Percentiles rank a stretch among this genome's conserved stretches.
These are phyloP conservation scores for Trichoderma asperelloides DNA, from an alignment of 495 filamentous ascomycete genomes.

Conservation along the genomic window DNA sequence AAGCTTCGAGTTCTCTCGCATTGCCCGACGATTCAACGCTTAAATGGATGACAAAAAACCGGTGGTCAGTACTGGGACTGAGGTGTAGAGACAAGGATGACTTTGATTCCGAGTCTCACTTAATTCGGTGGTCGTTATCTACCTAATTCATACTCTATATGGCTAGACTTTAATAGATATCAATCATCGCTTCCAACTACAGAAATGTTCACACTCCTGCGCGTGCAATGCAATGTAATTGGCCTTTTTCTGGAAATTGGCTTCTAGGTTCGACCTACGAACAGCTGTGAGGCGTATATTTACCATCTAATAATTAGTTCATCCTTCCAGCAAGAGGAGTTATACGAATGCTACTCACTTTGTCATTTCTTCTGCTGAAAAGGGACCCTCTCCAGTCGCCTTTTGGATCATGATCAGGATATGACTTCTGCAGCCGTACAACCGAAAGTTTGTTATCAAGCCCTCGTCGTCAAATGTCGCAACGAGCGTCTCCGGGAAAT, in stretches of 20 bases:
- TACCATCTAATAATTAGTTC: not conserved
- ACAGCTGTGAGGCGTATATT: not conserved
- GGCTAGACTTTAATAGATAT: not conserved
- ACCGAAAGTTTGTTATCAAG: conserved; percentile 11
- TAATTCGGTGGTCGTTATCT: not conserved
- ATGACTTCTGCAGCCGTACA: conserved; percentile 15
- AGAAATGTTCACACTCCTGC: not conserved
- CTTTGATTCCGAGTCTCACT: not conserved
- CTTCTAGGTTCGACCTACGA: too few species aligned
- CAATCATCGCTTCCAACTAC: not conserved
- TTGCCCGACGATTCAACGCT: not conserved
- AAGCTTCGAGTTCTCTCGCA: not conserved
- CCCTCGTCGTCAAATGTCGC: conserved; percentile 14
- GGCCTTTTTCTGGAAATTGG: too few species aligned
- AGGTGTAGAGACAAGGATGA: not conserved
- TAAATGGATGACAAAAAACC: not conserved
- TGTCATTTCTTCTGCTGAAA: not conserved
- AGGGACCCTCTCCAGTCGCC: conserved; percentile 15
- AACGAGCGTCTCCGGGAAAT: conserved; percentile 11
- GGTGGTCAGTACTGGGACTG: not conserved
- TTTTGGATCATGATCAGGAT: conserved; percentile 13
- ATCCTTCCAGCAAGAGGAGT: not conserved
- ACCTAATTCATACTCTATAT: not conserved
- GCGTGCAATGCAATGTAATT: too few species aligned
- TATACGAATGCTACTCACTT: not conserved